Evolutionary conservation across 1,284 basidiomycete genomes (phyloP).

Genomic region (Irpex lacteus): DNA sequence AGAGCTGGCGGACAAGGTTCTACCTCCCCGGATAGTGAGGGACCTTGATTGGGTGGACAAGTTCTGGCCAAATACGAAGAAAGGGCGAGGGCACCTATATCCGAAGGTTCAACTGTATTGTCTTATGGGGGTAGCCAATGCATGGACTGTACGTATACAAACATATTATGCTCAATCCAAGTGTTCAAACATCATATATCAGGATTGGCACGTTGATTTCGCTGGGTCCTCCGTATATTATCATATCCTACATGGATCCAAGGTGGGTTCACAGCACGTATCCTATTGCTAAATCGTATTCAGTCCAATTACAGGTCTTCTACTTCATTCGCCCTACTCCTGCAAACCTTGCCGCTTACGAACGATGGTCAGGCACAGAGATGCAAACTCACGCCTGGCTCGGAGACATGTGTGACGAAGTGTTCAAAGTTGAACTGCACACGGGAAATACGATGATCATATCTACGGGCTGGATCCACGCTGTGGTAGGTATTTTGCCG

Average conservation of each 20-base stretch:
- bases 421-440: slow-evolving; percentile 78
- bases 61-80: slow-evolving; percentile 82
- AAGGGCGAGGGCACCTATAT: slow-evolving; percentile 72
- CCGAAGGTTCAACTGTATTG: slow-evolving; percentile 97
- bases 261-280: slow-evolving; percentile 43
- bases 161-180: neutral
- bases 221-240: slow-evolving; percentile 96
- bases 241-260: slow-evolving; percentile 80
- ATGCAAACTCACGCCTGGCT: slow-evolving; percentile 88
- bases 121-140: slow-evolving; percentile 83
- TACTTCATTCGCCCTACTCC: slow-evolving; percentile 93
- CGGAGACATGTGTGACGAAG: slow-evolving; percentile 86
- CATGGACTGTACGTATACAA: slow-evolving; percentile 78
- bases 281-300: neutral
- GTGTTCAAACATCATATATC: slow-evolving; percentile 14
- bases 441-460: slow-evolving; percentile 97
- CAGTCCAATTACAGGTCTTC: slow-evolving; percentile 61
- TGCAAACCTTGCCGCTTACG: slow-evolving; percentile 86
- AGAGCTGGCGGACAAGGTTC: slow-evolving; percentile 54
- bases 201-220: slow-evolving; percentile 98
- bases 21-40: slow-evolving; percentile 82
- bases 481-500: slow-evolving; percentile 68
- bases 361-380: slow-evolving; percentile 88
- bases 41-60: slow-evolving; percentile 97
- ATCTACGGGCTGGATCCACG: slow-evolving; percentile 96